Base-by-base conservation (phyloP, 352 stramenopile genomes). In the Phytophthora syringae region DNA sequence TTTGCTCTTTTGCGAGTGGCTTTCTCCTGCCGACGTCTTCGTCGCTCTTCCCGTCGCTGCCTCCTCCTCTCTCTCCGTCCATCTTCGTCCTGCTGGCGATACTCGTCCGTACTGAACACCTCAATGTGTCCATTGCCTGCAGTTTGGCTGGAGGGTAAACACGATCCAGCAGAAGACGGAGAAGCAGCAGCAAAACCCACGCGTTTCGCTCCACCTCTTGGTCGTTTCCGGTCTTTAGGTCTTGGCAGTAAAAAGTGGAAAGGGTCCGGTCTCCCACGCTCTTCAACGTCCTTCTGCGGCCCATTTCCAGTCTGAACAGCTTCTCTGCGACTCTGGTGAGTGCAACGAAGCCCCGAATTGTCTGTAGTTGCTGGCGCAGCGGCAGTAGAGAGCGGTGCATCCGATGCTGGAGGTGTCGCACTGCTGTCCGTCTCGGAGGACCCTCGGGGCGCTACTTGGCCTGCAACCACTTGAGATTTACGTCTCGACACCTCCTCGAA, bases 401-500 rank as follows among this genome's bases (percentile, higher is more conserved):
- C 52, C 3, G 39, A 65, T 11, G 56, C 48, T 7, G 65, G 34
- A 3, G 70, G 60, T 2, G 65, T 69, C 22, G 37, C 60, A 24
- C 70, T 77, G 30, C 65, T 74, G 37, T 67, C 56, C 11, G 64
- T 77, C 28, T 74, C 64, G 16, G 60, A 73, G n/a, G 69, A 74
- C 20, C 50, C 51, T 48, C 57, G 50, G 4, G 59, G 65, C 12
- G 18, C 50, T 48, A 57, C 60, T 7, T 52, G 7, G 21, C 61
- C 48, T 55, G 18, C 54, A 47, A 59, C 30, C 3, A 42, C 21
- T 55, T 72, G 72, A n/a, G 64, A 62, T 52, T 76, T 81, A 22
- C 75, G 63, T 2, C 74, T 60, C 22, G 70, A 82, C 0, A 88
- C 71, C 40, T 88, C 71, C 18, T 80, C 52, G 39, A 81, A 88